These are phyloP conservation scores for Chaetomium cochliodes DNA, from an alignment of 495 filamentous ascomycete genomes.

Conservation along the genomic window DNA sequence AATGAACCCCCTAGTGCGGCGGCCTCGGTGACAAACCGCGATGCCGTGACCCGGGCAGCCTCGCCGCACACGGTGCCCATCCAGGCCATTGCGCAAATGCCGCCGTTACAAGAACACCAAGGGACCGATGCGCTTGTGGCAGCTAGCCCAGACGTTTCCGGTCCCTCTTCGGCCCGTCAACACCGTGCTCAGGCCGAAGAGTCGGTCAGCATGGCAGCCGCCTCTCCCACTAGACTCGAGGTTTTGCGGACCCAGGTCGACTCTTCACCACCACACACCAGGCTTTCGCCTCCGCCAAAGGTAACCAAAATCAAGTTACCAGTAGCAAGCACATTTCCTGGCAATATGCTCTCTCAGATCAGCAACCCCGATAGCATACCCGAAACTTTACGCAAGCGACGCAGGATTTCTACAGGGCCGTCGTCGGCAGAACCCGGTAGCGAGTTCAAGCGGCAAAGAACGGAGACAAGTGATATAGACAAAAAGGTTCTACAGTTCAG, in stretches of 20 bases:
- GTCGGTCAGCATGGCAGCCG: background rate
- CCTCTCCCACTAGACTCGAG: background rate
- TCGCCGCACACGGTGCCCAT: background rate
- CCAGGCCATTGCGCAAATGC: background rate
- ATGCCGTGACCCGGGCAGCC: background rate
- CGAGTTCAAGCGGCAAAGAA: slow-evolving; percentile 1
- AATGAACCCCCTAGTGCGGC: background rate
- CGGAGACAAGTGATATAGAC: background rate
- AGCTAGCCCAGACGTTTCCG: background rate
- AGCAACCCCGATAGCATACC: slow-evolving; percentile 24
- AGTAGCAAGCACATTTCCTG: background rate
- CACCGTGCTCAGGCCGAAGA: background rate
- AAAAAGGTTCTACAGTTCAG: background rate
- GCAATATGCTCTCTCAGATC: slow-evolving; percentile 1
- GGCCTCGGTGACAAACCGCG: background rate
- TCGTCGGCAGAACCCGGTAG: background rate
- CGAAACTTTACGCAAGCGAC: slow-evolving; percentile 5
- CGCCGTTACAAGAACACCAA: background rate
- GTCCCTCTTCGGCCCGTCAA: background rate
- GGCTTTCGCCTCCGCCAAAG: background rate
- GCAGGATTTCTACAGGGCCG: background rate
- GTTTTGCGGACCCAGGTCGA: slow-evolving; percentile 5
- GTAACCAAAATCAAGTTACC: background rate
- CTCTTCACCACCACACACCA: slow-evolving; percentile 1
- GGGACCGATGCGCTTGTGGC: background rate